Evolutionary conservation across 2,329 filamentous ascomycete genomes (phyloP).

Genomic region (Fusarium palustre): DNA sequence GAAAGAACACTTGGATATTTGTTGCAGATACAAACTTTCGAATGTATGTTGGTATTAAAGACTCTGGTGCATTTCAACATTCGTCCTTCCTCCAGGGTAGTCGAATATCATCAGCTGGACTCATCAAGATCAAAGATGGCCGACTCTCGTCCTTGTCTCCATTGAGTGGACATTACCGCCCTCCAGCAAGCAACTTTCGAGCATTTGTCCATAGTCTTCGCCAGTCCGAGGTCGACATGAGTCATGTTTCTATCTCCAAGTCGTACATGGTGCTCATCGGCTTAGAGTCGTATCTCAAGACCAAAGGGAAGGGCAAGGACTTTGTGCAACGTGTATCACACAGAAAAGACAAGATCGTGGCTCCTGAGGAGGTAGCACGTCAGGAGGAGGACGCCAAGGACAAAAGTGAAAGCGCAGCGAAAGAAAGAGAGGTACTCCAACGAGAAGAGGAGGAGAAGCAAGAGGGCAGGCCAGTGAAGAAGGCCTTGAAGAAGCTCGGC

Average conservation of each 20-base stretch:
- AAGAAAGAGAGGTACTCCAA: slow-evolving; percentile 61
- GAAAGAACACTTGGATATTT: slow-evolving; percentile 94
- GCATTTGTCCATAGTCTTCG: slow-evolving; percentile 81
- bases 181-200: slow-evolving; percentile 84
- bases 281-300: slow-evolving; percentile 81
- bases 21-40: slow-evolving; percentile 87
- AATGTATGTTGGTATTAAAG: slow-evolving; percentile 90
- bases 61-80: slow-evolving; percentile 89
- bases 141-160: slow-evolving; percentile 79
- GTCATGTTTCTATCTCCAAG: slow-evolving; percentile 80
- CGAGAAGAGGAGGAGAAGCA: slow-evolving; percentile 57
- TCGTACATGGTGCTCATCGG: slow-evolving; percentile 86
- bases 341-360: slow-evolving; percentile 68
- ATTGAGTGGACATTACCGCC: slow-evolving; percentile 84
- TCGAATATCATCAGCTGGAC: slow-evolving; percentile 83
- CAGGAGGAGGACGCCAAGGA: slow-evolving; percentile 71
- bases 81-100: slow-evolving; percentile 88
- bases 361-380: slow-evolving; percentile 68
- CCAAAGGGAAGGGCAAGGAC: slow-evolving; percentile 72
- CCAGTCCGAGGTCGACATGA: slow-evolving; percentile 81
- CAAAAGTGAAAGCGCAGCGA: slow-evolving; percentile 68
- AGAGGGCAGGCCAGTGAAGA: slow-evolving; percentile 45
- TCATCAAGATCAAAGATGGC: slow-evolving; percentile 87
- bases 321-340: slow-evolving; percentile 62
- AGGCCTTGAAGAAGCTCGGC: slow-evolving; percentile 57